A percentile compares a stretch with the other conserved stretches of the same genome.
Evolutionary conservation across 2,329 filamentous ascomycete species (phyloP).

Genomic region (Penicillium palitans): DNA sequence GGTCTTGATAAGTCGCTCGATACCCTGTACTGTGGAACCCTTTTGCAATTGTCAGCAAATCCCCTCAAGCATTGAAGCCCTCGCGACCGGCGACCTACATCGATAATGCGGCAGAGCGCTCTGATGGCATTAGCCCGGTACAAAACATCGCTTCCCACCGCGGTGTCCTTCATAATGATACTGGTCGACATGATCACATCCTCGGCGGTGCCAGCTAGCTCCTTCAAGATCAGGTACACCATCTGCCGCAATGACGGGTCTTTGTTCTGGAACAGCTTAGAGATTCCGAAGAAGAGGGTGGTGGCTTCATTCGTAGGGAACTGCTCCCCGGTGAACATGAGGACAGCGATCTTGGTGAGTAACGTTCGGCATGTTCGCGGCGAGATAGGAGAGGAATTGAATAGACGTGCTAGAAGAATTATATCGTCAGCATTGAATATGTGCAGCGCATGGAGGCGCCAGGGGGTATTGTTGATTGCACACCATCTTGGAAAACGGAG

Average conservation of each 20-base stretch:
- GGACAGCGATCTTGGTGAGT: constrained; percentile 92
- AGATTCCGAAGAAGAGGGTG: constrained; percentile 97
- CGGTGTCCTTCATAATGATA: constrained; percentile 99
- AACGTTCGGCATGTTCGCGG: constrained; percentile 97
- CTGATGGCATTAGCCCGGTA: constrained; percentile 96
- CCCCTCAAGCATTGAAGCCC: background rate
- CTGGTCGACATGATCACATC: constrained; percentile 99
- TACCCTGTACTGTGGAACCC: constrained; percentile 93
- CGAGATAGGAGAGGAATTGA: constrained; percentile 96
- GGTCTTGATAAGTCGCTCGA: constrained; percentile 98
- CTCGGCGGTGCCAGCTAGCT: constrained; percentile 90
- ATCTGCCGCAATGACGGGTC: constrained; percentile 97
- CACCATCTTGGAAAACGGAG: constrained; percentile 98
- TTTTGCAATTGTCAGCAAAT: constrained; percentile 41
- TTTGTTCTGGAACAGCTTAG: constrained; percentile 99
- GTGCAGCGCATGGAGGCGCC: constrained; percentile 23
- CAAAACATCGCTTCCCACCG: constrained; percentile 88
- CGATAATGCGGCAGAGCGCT: constrained; percentile 93
- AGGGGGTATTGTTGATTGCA: constrained; percentile 32
- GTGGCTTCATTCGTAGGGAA: constrained; percentile 98
- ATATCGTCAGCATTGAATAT: constrained; percentile 16
- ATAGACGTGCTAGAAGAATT: constrained; percentile 73
- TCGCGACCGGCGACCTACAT: constrained; percentile 57
- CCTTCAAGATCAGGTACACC: constrained; percentile 98
- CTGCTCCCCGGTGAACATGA: constrained; percentile 94